phyloP scores from a whole-genome alignment of 2,329 filamentous ascomycete species.

The Penicillium sp. region DNA sequence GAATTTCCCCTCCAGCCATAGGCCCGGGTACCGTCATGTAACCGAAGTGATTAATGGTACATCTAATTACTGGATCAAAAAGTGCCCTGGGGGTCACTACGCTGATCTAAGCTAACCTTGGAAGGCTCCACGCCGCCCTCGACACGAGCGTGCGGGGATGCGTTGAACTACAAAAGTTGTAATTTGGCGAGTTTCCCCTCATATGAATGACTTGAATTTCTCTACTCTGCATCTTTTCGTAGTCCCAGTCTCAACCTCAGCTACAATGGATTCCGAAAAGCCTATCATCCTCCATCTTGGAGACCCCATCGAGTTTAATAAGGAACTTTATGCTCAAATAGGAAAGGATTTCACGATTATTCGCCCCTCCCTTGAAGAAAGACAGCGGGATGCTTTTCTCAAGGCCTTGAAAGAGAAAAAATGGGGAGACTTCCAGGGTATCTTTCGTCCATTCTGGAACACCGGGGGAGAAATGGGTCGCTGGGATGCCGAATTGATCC shows the following conservation, averaged over 20 bases:
- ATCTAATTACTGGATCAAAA: neutral
- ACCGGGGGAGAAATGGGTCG: constrained; percentile 9
- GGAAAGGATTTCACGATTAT: constrained; percentile 3
- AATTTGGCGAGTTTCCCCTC: neutral
- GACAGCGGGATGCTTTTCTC: constrained; percentile 3
- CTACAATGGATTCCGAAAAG: constrained; percentile 2
- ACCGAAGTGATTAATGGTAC: neutral
- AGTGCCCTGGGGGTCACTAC: neutral
- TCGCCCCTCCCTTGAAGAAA: constrained; percentile 4
- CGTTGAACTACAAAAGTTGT: neutral
- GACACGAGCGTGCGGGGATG: neutral
- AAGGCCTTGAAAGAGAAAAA: constrained; percentile 5
- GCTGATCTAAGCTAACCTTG: neutral
- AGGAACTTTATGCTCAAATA: constrained; percentile 4
- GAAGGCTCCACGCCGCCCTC: too few species aligned
- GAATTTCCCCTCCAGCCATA: constrained; percentile 1
- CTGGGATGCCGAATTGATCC: constrained; percentile 10
- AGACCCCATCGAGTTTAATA: constrained; percentile 11
- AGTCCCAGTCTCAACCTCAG: neutral
- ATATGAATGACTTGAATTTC: too few species aligned
- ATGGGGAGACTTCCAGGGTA: constrained; percentile 7
- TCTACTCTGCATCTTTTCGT: too few species aligned
- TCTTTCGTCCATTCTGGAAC: constrained; percentile 10
- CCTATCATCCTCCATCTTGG: constrained; percentile 8
- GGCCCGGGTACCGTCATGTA: constrained; percentile 1